Evolutionary conservation across 2,329 filamentous ascomycete genomes (phyloP).

Genomic region (Cytospora chrysosperma): DNA sequence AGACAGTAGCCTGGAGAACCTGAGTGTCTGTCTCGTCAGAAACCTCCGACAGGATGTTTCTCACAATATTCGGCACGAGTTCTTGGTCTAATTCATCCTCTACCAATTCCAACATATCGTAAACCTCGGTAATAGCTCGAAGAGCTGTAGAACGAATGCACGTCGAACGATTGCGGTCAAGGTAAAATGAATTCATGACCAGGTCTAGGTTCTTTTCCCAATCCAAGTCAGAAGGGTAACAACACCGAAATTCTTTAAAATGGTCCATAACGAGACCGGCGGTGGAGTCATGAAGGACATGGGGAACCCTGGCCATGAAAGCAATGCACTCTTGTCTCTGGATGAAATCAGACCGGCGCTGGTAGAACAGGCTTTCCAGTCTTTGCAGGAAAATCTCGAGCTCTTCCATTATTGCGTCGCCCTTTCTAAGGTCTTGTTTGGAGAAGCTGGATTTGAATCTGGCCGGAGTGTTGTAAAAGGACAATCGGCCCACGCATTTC

Average conservation of each 20-base stretch:
- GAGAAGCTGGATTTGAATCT: constrained; percentile 23
- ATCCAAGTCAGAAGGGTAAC: constrained; percentile 67
- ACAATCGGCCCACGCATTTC: constrained; percentile 43
- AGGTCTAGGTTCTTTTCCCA: constrained; percentile 65
- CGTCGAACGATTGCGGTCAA: constrained; percentile 58
- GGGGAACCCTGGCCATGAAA: constrained; percentile 63
- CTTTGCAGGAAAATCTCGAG: constrained; percentile 45
- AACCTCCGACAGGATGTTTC: constrained; percentile 60
- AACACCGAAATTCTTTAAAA: constrained; percentile 67
- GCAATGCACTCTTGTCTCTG: constrained; percentile 66
- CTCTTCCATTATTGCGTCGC: constrained; percentile 42
- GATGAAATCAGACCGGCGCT: constrained; percentile 53
- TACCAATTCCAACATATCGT: constrained; percentile 58
- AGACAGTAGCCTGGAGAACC: constrained; percentile 64
- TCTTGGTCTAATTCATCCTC: constrained; percentile 59
- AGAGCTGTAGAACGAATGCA: constrained; percentile 63
- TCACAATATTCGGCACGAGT: constrained; percentile 57
- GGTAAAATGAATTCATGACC: constrained; percentile 63
- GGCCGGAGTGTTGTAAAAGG: neutral
- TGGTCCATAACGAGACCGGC: constrained; percentile 65
- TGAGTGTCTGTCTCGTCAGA: constrained; percentile 61
- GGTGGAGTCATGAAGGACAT: constrained; percentile 62
- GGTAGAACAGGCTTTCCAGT: constrained; percentile 49
- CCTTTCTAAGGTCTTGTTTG: constrained; percentile 34
- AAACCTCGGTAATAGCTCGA: constrained; percentile 58